Evolutionary conservation across 1,284 basidiomycete species (phyloP), one percentile per base, ranked within the genome.

Genomic region (Ceratobasidium sp.): DNA sequence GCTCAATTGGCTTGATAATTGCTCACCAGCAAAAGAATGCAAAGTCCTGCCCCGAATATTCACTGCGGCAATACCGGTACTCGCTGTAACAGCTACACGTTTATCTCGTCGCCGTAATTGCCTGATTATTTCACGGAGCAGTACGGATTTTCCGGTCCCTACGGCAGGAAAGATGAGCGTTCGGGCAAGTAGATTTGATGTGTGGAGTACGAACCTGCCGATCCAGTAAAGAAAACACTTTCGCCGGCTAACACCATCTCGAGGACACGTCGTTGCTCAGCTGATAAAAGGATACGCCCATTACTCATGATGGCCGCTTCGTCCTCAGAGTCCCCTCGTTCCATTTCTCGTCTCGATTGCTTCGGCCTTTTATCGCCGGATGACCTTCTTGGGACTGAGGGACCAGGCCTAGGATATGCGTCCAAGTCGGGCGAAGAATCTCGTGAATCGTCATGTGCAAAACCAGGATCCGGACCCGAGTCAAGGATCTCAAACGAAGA

Each of bases 11-110:
- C n/a, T 15, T 25, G 37, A 44, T 43, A 25, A 22, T 32, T 25
- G 13, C 77, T 29, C 85, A 0, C 86, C 88, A 1, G 87, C 86
- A 80, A 89, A 90, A 40, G 87, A 88, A 80, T 90, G 89, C 13
- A 90, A 81, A 4, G 89, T 90, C 22, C 85, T 83, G 44, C 89
- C 89, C 4, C 88, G 88, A 75, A 90, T 87, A 80, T 89, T 89
- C 81, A 88, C 88, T 0, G 86, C 88, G 0, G 89, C 89, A 76
- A 90, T 89, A 5, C 76, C 76, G 15, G 68, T 70, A 13, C 68
- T 70, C 3, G 68, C 68, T 1, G 68, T 70, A 57, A 70, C 68
- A 29, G 68, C 68, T 2, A 70, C 54, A 15, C 37, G 15, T 22
- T 1, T 29, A 9, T 37, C 8, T 46, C 40, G 19, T 1, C n/a